Evolutionary conservation across 1,284 basidiomycete genomes (phyloP).

Genomic region (Puccinia triticina): DNA sequence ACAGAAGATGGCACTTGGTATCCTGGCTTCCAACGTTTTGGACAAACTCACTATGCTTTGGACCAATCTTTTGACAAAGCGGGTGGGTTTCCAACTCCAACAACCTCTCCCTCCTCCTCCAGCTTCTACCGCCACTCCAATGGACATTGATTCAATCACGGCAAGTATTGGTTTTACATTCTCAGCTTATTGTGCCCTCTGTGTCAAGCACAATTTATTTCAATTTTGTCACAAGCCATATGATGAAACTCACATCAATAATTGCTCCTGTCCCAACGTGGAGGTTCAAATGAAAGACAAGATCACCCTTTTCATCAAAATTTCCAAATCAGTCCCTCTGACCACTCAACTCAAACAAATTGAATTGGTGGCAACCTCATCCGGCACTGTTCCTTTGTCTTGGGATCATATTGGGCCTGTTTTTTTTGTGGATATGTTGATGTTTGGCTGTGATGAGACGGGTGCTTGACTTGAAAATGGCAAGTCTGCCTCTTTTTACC

Average conservation of each 20-base stretch:
- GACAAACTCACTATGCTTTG: too few relatives aligned
- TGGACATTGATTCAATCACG: constrained; percentile 1
- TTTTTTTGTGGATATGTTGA: constrained; percentile 5
- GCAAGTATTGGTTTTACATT: too few relatives aligned
- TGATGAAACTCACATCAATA: too few relatives aligned
- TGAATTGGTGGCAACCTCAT: not conserved
- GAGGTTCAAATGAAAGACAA: constrained; percentile 6
- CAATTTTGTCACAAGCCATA: not conserved
- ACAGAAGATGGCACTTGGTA: too few relatives aligned
- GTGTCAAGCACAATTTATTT: constrained; percentile 11
- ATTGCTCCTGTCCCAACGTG: not conserved
- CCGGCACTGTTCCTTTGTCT: not conserved
- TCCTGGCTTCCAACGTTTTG: too few relatives aligned
- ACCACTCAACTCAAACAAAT: not conserved
- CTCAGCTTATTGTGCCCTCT: not conserved
- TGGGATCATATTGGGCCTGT: not conserved
- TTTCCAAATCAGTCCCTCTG: not conserved
- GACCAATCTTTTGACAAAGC: too few relatives aligned
- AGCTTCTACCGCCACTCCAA: too few relatives aligned
- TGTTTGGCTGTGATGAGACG: constrained; percentile 8
- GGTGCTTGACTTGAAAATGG: not conserved
- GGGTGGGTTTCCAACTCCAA: too few relatives aligned
- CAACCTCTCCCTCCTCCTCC: too few relatives aligned
- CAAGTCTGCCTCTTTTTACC: not conserved
- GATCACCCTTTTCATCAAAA: not conserved